Evolutionary conservation across 208 protist genomes (phyloP), one percentile per base, ranked within the genome.

Genomic region (Acanthamoeba quina): DNA sequence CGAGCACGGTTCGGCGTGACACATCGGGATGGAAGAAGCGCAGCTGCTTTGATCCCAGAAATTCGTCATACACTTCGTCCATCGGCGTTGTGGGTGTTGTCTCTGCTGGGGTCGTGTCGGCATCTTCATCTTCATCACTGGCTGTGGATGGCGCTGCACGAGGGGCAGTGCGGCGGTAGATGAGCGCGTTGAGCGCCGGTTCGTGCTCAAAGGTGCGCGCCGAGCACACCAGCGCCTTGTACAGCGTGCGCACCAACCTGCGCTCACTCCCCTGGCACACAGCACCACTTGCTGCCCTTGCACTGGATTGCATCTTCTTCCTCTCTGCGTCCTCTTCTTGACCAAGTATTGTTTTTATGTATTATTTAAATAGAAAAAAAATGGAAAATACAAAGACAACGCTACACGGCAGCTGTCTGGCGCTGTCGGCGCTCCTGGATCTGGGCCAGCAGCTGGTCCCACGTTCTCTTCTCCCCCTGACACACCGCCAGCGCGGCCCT

Each of bases 171-270:
- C 44, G 34, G 1, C 76, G 76, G 47, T 26, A 85, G 37, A 85
- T 19, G 44, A 85, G 76, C 21, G 76, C 76, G 5, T 85, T 85
- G 44, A 85, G 76, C 10, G 41, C 76, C 2, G 76, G 76, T 31
- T 85, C 76, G 5, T 9, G 13, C 6, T 85, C 76, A 34, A 85
- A 85, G 7, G 29, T 37, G 47, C 76, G 76, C 5, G 76, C 76
- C 44, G 76, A 85, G n/a, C 44, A 58, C 21, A 60, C 44, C 17
- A 85, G 26, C 13, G 76, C 76, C 44, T 85, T 85, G 76, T 85
- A 85, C 17, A 85, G 47, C 44, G 76, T 85, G 44, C 47, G 37
- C 26, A 31, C 44, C 34, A 85, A 15, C 76, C 56, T 85, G 6
- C 47, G 76, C 76, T 85, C 76, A 78, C 54, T 58, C 17, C 64